Conservation (phyloP, 305 asterid genomes). For the Fraxinus platypoda region DNA sequence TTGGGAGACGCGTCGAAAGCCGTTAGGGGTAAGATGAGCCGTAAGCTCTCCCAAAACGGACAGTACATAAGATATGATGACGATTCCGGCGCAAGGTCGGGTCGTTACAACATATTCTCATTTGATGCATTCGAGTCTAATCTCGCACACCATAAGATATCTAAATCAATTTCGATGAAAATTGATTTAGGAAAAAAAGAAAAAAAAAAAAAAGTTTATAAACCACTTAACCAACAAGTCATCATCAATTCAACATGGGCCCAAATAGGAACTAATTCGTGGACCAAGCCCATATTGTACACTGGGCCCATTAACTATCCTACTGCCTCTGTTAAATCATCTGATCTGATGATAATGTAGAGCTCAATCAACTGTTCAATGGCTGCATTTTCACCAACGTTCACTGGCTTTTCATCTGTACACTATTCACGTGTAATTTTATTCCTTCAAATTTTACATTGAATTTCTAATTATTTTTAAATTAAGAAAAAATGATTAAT, state of each 20-base stretch:
- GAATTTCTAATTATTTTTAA: background rate
- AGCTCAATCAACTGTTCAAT: slow-evolving; percentile 25
- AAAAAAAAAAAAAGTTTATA: too few species aligned
- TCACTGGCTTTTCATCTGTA: slow-evolving; percentile 29
- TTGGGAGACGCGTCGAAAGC: too few species aligned
- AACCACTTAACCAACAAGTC: background rate
- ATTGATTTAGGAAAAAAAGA: background rate
- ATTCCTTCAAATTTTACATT: background rate
- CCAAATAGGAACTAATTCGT: background rate
- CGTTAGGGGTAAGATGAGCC: too few species aligned
- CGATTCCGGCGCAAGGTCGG: too few species aligned
- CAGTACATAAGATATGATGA: too few species aligned
- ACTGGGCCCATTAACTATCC: background rate
- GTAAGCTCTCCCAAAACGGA: too few species aligned
- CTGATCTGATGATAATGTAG: background rate
- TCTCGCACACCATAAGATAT: background rate
- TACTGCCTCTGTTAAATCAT: background rate
- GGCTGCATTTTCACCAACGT: slow-evolving; percentile 37
- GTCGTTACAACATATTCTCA: too few species aligned
- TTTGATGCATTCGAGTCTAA: background rate
- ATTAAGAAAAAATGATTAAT: background rate
- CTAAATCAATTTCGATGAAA: too few species aligned
- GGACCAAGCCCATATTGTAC: background rate
- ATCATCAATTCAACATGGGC: background rate
- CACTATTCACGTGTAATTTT: slow-evolving; percentile 30